These are phyloP conservation scores for Boletales sp. DNA, from an alignment of 768 basidiomycete genomes.

Conservation along the genomic window DNA sequence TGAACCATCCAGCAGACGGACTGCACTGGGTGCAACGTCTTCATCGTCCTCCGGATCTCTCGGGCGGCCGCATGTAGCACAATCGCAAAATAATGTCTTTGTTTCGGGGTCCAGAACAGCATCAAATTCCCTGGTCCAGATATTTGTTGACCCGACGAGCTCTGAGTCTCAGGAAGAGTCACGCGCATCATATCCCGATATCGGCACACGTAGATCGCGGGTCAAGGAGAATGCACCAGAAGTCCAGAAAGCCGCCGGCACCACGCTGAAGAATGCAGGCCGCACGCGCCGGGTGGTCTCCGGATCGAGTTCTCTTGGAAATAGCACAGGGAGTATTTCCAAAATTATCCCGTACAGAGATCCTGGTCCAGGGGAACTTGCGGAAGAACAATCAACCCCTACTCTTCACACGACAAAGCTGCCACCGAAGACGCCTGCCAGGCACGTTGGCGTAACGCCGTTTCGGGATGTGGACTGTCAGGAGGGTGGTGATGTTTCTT, in stretches of 20 bases:
- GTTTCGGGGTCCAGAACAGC: conserved; percentile 33
- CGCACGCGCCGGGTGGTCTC: conserved; percentile 51
- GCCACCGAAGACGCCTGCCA: conserved; percentile 34
- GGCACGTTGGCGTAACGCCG: conserved; percentile 33
- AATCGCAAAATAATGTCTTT: conserved; percentile 27
- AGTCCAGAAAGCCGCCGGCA: conserved; percentile 62
- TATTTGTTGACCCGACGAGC: conserved; percentile 72
- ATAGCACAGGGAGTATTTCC: conserved; percentile 35
- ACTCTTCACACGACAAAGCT: conserved; percentile 31
- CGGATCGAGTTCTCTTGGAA: conserved; percentile 16
- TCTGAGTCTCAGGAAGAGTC: conserved; percentile 43
- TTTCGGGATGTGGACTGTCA: conserved; percentile 36
- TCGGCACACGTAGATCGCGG: conserved; percentile 74
- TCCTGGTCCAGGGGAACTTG: conserved; percentile 42
- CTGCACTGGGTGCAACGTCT: conserved; percentile 44
- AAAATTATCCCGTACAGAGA: conserved; percentile 68
- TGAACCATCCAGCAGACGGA: conserved; percentile 36
- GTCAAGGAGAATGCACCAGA: conserved; percentile 78
- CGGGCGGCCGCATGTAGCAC: conserved; percentile 10
- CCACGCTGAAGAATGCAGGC: conserved; percentile 63
- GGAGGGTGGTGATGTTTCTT: conserved; percentile 29
- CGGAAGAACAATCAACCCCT: conserved; percentile 24
- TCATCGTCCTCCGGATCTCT: conserved; percentile 31
- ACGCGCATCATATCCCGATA: conserved; percentile 57
- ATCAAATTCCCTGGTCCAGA: conserved; percentile 57